Evolutionary conservation across 257 asterid species (phyloP).

Genomic region (Nicotiana sylvestris): DNA sequence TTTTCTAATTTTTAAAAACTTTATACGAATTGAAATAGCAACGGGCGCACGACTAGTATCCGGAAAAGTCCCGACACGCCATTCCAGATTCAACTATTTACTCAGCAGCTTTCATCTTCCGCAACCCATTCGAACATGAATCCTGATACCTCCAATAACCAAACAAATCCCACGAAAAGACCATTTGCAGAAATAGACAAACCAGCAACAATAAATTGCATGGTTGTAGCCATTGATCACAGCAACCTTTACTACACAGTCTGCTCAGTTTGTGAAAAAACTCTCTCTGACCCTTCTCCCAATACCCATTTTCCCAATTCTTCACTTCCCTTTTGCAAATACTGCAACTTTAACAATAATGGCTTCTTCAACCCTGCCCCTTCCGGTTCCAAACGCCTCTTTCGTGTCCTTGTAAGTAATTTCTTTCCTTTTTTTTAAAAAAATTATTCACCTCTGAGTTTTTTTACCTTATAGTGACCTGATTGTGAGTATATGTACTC

Average conservation of each 20-base stretch:
- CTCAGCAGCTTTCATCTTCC: too few species aligned
- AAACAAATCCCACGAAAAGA: conserved; percentile 36
- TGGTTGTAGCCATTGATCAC: conserved; percentile 67
- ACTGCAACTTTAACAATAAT: too few species aligned
- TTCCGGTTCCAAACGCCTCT: conserved; percentile 61
- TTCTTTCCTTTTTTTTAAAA: too few species aligned
- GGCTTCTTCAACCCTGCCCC: conserved; percentile 28
- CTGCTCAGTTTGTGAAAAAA: conserved; percentile 64
- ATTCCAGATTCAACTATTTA: too few species aligned
- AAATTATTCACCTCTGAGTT: too few species aligned
- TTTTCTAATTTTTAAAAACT: too few species aligned
- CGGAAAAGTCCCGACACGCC: too few species aligned
- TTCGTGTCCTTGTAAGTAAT: conserved; percentile 67
- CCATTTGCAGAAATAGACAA: conserved; percentile 33
- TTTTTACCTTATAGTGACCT: too few species aligned
- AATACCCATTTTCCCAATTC: conserved; percentile 7
- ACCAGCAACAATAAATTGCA: conserved; percentile 43
- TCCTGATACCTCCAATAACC: conserved; percentile 17
- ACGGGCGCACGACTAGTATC: too few species aligned
- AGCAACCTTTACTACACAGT: conserved; percentile 49
- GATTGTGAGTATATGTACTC: neutral
- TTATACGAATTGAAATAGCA: too few species aligned
- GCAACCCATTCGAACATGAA: neutral
- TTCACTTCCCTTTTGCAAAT: neutral
- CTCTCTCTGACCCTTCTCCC: conserved; percentile 42